A percentile compares a stretch with the other conserved stretches of the same genome.
Evolutionary conservation across 208 protist species (phyloP).

Genomic region (Trichomonas gallinae): DNA sequence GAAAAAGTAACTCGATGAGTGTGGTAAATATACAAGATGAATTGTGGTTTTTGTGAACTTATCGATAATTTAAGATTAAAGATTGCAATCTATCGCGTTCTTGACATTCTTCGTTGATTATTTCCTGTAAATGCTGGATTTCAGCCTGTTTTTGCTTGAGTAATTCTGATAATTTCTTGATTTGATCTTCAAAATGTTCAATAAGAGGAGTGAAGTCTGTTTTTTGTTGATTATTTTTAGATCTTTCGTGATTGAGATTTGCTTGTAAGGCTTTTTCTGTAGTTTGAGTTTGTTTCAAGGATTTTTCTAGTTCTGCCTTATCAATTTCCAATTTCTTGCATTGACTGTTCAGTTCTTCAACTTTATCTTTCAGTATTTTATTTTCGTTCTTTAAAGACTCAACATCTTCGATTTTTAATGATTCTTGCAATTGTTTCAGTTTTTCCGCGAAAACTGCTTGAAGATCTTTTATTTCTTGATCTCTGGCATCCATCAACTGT

Average conservation of each 20-base stretch:
- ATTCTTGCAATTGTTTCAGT: background rate
- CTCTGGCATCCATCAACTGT: background rate
- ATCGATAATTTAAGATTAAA: background rate
- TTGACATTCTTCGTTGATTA: background rate
- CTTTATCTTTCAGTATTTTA: background rate
- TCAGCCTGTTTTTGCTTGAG: background rate
- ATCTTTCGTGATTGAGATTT: background rate
- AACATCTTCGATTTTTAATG: background rate
- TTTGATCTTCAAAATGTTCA: background rate
- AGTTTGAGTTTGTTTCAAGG: background rate
- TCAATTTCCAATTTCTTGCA: background rate
- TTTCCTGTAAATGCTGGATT: background rate
- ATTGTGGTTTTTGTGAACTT: no score
- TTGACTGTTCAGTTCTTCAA: background rate
- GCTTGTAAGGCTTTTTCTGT: background rate
- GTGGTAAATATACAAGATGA: no score
- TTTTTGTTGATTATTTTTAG: background rate
- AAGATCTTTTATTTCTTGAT: background rate
- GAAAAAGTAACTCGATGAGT: no score
- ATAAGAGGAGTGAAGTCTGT: background rate
- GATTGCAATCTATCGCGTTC: background rate
- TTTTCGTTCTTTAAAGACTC: background rate
- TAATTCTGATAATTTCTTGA: background rate
- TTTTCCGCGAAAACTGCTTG: background rate
- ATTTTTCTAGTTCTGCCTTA: background rate